Evolutionary conservation across 1,284 basidiomycete genomes (phyloP), one percentile per base, ranked within the genome.

Genomic region (Ganoderma leucocontextum): DNA sequence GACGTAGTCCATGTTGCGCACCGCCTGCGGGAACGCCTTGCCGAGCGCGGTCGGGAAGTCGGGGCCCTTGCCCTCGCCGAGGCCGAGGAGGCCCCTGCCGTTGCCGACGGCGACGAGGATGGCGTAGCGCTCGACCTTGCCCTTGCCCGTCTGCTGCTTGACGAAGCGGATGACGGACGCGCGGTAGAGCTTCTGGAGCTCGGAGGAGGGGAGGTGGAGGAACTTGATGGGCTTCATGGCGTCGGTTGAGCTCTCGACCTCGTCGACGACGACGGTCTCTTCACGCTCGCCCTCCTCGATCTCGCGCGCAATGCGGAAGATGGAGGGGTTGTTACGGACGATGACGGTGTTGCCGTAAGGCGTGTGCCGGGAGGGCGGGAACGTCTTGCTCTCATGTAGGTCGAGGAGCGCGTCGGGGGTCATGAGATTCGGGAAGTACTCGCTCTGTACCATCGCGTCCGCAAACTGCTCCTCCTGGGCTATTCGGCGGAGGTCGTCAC

Each of bases 1-100:
- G 68, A 99, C 94, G 75, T 87, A 91, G 80, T 98, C 97, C 91
- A 99, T 92, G 76, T 89, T 92, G 74, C 91, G 89, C 62, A 96
- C 84, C 0, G 94, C 97, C 74, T 93, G 87, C 52, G 88, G 83
- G 77, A 91, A 87, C 9, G 94, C 90, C 76, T 91, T 90, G 63
- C 85, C 83, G 41, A 86, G 79, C 0, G 96, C 96, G 44, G 84
- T 83, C 66, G 84, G 77, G 13, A 82, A 81, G 57, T 91, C 89
- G 3, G 80, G 80, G 76, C 93, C 91, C 80, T 96, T 95, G 61
- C 93, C 97, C 77, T 95, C 90, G 3, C 97, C 97, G 61, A 94
- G 87, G 4, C 97, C 97, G 0, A 99, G 92, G 29, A 99, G 85
- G 0, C 97, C 97, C 55, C 93, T 85, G 9, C 94, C 93, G 76